These are phyloP conservation scores for Camillea tinctor DNA, from an alignment of 2,329 filamentous ascomycete genomes.

Conservation along the genomic window DNA sequence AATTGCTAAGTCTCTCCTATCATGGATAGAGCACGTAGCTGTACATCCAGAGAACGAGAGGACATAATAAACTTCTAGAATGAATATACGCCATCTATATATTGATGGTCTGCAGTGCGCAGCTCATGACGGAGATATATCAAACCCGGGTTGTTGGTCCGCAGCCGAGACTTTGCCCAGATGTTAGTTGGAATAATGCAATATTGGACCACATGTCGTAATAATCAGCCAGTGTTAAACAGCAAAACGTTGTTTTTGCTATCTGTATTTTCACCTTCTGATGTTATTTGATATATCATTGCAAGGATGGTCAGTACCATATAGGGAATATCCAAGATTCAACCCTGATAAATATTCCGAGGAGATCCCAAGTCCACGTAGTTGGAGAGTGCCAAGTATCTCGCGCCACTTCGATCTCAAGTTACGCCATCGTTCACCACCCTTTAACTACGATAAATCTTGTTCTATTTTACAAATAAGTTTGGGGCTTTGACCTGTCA, in stretches of 20 bases:
- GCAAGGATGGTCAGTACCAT: background rate
- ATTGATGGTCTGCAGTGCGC: background rate
- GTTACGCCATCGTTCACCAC: conserved; percentile 10
- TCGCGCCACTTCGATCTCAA: conserved; percentile 4
- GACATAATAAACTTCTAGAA: background rate
- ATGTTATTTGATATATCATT: background rate
- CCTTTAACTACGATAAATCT: background rate
- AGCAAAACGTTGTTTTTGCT: background rate
- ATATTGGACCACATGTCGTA: conserved; percentile 9
- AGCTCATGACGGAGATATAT: conserved; percentile 1
- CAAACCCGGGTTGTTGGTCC: background rate
- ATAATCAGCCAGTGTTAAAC: conserved; percentile 4
- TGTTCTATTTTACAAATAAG: no score
- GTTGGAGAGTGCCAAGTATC: conserved; percentile 2
- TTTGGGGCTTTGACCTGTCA: no score
- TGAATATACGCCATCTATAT: background rate
- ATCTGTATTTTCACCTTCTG: background rate
- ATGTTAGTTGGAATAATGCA: conserved; percentile 1
- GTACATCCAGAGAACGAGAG: background rate
- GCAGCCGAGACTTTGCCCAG: background rate
- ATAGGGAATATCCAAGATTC: background rate
- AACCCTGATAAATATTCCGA: background rate
- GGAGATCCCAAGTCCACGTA: background rate
- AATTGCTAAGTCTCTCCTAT: conserved; percentile 1
- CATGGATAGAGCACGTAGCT: background rate